Conservation (phyloP, 202 grass and related monocot genomes). For the Alloteropsis angusta region DNA sequence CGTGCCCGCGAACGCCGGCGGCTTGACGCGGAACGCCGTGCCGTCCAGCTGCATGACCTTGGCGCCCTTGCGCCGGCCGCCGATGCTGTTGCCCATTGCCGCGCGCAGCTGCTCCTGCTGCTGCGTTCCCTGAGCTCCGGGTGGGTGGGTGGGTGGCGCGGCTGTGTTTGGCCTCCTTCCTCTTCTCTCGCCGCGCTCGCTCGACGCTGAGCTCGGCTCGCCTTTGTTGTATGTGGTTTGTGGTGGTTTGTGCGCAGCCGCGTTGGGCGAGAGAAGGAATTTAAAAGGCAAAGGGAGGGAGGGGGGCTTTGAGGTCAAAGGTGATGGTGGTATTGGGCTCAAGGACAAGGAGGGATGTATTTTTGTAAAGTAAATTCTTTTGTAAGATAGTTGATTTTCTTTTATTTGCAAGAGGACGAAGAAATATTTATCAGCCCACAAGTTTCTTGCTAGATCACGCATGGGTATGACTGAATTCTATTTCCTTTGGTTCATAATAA, state of each 20-base stretch:
- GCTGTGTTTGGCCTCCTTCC: background rate
- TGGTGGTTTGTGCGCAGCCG: background rate
- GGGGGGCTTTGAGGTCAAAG: slow-evolving; percentile 22
- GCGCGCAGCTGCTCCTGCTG: background rate
- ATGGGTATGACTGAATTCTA: too few species aligned
- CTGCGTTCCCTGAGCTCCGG: background rate
- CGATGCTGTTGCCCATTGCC: slow-evolving; percentile 75
- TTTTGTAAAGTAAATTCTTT: slow-evolving; percentile 8
- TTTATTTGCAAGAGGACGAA: background rate
- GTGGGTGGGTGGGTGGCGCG: background rate
- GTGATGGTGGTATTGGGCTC: background rate
- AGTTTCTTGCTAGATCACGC: too few species aligned
- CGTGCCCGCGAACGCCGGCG: slow-evolving; percentile 39
- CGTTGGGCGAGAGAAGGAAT: background rate
- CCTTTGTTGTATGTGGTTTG: background rate
- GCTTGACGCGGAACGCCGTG: slow-evolving; percentile 64
- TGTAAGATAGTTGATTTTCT: background rate
- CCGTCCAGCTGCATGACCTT: slow-evolving; percentile 98
- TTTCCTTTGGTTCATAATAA: too few species aligned
- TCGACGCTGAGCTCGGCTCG: background rate
- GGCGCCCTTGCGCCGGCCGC: slow-evolving; percentile 62
- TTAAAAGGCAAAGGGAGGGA: background rate
- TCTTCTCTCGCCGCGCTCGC: background rate
- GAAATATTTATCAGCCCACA: background rate
- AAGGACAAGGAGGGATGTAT: background rate